Conservation (phyloP, 371 early-diverging fungal genomes). For the Lichtheimia corymbifera region DNA sequence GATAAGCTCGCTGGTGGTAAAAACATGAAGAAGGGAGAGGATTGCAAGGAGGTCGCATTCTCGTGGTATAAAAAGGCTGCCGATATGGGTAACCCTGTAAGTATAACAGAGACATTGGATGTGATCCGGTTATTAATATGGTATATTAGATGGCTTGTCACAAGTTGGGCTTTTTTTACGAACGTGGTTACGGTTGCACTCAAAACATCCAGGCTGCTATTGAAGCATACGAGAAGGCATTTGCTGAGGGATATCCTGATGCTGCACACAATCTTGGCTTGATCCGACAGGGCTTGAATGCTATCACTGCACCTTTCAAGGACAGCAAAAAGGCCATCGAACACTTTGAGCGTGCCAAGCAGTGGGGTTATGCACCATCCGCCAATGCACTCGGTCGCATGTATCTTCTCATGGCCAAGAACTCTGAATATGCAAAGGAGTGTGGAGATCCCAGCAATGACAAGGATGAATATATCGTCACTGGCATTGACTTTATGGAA, state of each 20-base stretch:
- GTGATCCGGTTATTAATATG: neutral
- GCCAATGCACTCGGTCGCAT: conserved; percentile 55
- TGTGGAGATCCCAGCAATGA: conserved; percentile 47
- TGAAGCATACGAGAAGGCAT: conserved; percentile 53
- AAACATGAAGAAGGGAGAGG: conserved; percentile 48
- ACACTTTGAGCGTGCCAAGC: conserved; percentile 51
- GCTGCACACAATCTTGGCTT: conserved; percentile 62
- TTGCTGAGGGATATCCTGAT: conserved; percentile 60
- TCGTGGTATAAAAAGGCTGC: conserved; percentile 60
- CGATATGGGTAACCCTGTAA: conserved; percentile 54
- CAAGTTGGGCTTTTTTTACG: conserved; percentile 57
- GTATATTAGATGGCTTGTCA: conserved; percentile 57
- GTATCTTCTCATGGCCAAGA: conserved; percentile 52
- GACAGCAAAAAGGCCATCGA: conserved; percentile 53
- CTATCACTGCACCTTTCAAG: conserved; percentile 36
- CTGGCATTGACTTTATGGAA: conserved; percentile 60
- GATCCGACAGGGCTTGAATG: conserved; percentile 54
- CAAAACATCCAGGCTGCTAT: conserved; percentile 47
- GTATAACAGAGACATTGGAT: neutral
- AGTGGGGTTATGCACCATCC: conserved; percentile 58
- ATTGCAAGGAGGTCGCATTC: conserved; percentile 50
- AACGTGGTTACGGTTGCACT: conserved; percentile 47
- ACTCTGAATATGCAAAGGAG: conserved; percentile 39
- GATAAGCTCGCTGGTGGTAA: conserved; percentile 52
- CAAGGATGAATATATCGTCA: conserved; percentile 54